Conservation (phyloP, 2,329 filamentous ascomycete genomes). For the Fusarium globosum region DNA sequence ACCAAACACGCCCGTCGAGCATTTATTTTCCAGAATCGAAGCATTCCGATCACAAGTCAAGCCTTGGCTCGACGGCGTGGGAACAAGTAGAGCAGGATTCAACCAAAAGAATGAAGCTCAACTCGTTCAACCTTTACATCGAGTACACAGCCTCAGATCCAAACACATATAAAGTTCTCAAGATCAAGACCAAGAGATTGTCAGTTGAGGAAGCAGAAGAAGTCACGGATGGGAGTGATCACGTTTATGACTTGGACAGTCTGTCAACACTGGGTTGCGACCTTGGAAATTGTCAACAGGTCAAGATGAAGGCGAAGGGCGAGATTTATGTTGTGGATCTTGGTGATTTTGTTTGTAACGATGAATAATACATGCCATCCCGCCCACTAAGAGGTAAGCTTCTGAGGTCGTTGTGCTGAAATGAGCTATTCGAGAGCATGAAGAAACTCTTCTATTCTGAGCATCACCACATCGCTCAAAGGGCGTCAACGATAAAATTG, state of each 20-base stretch:
- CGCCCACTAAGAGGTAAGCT: neutral
- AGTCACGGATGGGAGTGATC: neutral
- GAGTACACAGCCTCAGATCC: constrained; percentile 19
- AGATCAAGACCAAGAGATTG: constrained; percentile 17
- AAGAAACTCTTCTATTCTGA: neutral
- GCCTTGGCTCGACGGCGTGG: neutral
- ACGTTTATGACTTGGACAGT: constrained; percentile 4
- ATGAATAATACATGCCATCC: neutral
- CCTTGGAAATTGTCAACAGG: neutral
- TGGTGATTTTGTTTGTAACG: neutral
- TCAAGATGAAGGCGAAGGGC: neutral
- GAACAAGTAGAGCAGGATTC: constrained; percentile 2
- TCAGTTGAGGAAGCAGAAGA: neutral
- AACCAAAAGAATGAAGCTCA: neutral
- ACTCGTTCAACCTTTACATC: constrained; percentile 16
- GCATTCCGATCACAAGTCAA: neutral
- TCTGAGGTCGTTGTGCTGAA: too few relatives aligned
- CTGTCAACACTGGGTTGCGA: neutral
- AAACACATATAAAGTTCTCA: neutral
- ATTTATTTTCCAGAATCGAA: neutral
- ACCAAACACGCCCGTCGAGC: neutral
- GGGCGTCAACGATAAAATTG: neutral
- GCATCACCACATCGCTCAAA: neutral
- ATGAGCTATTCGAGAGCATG: neutral
- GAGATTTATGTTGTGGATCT: constrained; percentile 7